Evolutionary conservation across 1,284 basidiomycete genomes (phyloP).

Genomic region (Cryptococcus sp.): DNA sequence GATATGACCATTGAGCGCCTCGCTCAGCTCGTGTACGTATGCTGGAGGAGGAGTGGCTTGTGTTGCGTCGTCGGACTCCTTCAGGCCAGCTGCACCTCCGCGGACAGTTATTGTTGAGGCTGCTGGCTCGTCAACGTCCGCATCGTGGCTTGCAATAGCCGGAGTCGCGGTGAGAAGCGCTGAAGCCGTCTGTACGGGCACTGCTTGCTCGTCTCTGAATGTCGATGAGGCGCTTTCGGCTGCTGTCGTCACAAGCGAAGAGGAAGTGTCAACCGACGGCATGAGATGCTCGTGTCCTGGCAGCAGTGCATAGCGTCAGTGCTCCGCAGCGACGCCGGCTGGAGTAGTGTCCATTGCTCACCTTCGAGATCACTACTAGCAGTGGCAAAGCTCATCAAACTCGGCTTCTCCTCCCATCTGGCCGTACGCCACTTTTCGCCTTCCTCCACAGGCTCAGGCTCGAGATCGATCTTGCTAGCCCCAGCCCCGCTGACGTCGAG

Average conservation of each 20-base stretch:
- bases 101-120: conserved; percentile 38
- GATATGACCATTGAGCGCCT: not conserved
- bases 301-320: not conserved
- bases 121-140: conserved; percentile 9
- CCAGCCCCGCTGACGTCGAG: conserved; percentile 55
- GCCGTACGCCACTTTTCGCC: conserved; percentile 50
- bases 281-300: conserved; percentile 11
- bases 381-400: conserved; percentile 29
- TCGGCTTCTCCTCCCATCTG: conserved; percentile 42
- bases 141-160: not conserved
- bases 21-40: conserved; percentile 53
- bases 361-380: conserved; percentile 39
- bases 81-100: not conserved
- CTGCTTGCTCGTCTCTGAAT: not conserved
- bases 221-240: not conserved
- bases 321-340: too few species aligned
- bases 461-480: conserved; percentile 14
- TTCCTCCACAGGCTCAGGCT: conserved; percentile 9
- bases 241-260: conserved; percentile 6
- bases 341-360: not conserved
- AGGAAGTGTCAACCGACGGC: conserved; percentile 5
- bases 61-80: too few species aligned
- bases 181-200: conserved; percentile 23
- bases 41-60: not conserved
- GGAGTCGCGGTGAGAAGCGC: conserved; percentile 17